Base-by-base conservation (phyloP, 106 monocot species). In the Platanthera guangdongensis region DNA sequence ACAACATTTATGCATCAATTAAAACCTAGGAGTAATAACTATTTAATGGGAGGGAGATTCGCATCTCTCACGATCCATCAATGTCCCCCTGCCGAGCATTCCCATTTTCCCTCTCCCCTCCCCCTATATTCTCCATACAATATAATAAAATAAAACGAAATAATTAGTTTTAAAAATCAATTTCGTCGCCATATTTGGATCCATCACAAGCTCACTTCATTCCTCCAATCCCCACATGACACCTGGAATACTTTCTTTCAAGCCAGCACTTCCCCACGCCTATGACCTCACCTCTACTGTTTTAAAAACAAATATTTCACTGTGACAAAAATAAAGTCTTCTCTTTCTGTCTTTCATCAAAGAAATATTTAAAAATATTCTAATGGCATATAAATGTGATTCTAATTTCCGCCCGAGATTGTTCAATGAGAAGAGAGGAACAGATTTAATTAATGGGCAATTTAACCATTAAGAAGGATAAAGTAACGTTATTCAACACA, bases 1-100 rank as follows among this genome's bases (percentile, higher is more conserved):
- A 65, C 65, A 65, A 65, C 28, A 65, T 30, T 65, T 65, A 65
- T 30, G 32, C 59, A 65, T 65, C 65, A 65, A 30, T 65, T 65
- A 65, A 65, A 65, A 65, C 65, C 30, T 65, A 65, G 25, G 65
- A 32, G 65, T 65, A 65, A 65, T 30, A 30, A 65, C 64, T 65
- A 22, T 0, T 65, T 65, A 65, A 65, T 65, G 64, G 64, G 25
- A 25, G 25, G 25, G 12, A 65, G 3, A 65, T 25, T 30, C 30
- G 64, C 25, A 65, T 65, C 3, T 30, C 30, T 65, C 25, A 25
- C 64, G 64, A 30, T 30, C 18, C 64, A 65, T 30, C 64, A 65
- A 52, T 52, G 64, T 65, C 64, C 64, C n/a, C 62, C n/a, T 62
- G 57, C 19, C 62, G 22, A 60, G 4, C n/a, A 60, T 54, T 54